Evolutionary conservation across 768 basidiomycete species (phyloP).

Genomic region (Trametes cinnabarina): DNA sequence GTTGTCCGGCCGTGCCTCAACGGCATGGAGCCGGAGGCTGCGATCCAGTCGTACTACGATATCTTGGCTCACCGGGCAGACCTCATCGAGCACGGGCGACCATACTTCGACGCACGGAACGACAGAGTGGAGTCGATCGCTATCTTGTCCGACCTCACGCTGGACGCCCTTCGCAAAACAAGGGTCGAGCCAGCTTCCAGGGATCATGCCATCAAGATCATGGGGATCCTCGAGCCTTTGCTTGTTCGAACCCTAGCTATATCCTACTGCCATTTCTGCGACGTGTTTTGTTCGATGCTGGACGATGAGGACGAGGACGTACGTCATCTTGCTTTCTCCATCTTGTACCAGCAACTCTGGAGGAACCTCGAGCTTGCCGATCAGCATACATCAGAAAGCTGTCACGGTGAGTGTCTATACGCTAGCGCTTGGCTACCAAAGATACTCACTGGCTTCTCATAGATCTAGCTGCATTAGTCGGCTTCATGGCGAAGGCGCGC

Average conservation of each 20-base stretch:
- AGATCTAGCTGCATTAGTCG: conserved; percentile 8
- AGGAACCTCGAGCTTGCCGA: conserved; percentile 7
- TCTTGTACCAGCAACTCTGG: conserved; percentile 15
- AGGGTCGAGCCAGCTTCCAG: neutral
- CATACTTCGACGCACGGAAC: conserved; percentile 10
- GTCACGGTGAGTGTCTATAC: neutral
- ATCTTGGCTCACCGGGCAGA: conserved; percentile 15
- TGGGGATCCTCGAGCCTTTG: conserved; percentile 15
- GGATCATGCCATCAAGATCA: conserved; percentile 3
- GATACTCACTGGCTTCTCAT: neutral
- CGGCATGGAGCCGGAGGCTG: conserved; percentile 8
- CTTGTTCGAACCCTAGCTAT: conserved; percentile 6
- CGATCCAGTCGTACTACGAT: conserved; percentile 8
- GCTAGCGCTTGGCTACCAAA: too few species aligned
- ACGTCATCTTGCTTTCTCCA: conserved; percentile 9
- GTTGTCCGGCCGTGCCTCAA: conserved; percentile 14
- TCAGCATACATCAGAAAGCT: neutral
- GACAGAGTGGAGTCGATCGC: conserved; percentile 9
- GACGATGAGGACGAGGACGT: conserved; percentile 5
- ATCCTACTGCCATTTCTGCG: conserved; percentile 7
- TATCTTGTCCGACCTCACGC: conserved; percentile 13
- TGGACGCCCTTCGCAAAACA: conserved; percentile 8
- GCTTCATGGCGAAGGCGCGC: conserved; percentile 3
- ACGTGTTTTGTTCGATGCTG: conserved; percentile 4
- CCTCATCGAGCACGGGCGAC: conserved; percentile 7